Evolutionary conservation across 2,329 filamentous ascomycete species (phyloP), one percentile per base, ranked within the genome.

Genomic region (Venturia effusa): DNA sequence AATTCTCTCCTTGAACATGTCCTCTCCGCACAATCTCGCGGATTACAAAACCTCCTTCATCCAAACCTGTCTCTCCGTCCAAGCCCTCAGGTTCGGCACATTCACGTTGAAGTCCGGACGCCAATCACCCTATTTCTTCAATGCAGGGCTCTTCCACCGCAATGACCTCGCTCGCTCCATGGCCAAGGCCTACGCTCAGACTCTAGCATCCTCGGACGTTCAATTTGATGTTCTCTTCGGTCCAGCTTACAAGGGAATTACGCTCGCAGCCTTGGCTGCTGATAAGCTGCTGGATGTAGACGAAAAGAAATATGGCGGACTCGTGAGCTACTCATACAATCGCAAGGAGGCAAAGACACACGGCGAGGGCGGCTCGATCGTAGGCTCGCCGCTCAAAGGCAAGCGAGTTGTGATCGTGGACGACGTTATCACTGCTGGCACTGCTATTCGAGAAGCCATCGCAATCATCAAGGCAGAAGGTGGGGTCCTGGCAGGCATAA

Each of bases 171-270:
- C 95, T 67, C 84, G 83, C 67, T 85, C 91, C 64, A 89, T 96
- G 69, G 84, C 88, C 62, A 83, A 85, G 48, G 92, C 93, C 65
- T 97, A 93, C 76, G 93, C 93, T 1, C 78, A 81, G 64, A 81
- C 82, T 1, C 74, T 85, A 51, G 76, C 80, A 62, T 76, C 78
- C 51, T 66, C 71, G 60, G 72, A 76, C n/a, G 83, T 83, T 68
- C 76, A 79, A 67, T 84, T 95, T 75, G 93, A 97, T 74, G 83
- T 97, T 70, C 81, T 97, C 71, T 97, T 97, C 76, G 92, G 85
- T 19, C 93, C 94, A 2, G 93, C 94, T 11, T 99, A 97, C 82
- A 99, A 97, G 80, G 94, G 94, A 55, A 96, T 97, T 68, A 91
- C 92, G 1, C 84, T 97, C n/a, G 89, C 89, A 55, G 87, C 88